Percentiles rank a stretch among this genome's conserved stretches.
phyloP scores from a whole-genome alignment of 257 asterid species.

The Verbena officinalis region DNA sequence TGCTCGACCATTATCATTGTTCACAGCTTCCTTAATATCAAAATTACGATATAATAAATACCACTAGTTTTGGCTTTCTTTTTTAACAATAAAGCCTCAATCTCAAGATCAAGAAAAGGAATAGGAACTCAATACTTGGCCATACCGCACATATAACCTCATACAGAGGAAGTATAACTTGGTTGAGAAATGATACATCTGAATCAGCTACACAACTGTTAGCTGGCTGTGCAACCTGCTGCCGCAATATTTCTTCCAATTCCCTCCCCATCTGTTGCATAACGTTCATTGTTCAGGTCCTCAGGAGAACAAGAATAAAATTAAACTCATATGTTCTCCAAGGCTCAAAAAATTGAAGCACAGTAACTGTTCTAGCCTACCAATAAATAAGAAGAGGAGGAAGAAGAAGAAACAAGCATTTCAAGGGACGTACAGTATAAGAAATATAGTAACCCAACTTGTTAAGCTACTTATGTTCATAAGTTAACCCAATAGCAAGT shows the following conservation, averaged over 20 bases:
- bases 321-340: no score
- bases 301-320: conserved; percentile 14
- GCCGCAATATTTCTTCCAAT: conserved; percentile 68
- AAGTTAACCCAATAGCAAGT: conserved; percentile 19
- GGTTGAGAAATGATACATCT: conserved; percentile 88
- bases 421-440: neutral
- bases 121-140: conserved; percentile 17
- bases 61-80: conserved; percentile 7
- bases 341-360: neutral
- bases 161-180: conserved; percentile 83
- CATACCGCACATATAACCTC: conserved; percentile 91
- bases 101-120: conserved; percentile 17
- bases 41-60: conserved; percentile 18
- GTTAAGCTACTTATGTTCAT: conserved; percentile 5
- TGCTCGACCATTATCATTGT: conserved; percentile 91
- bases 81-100: conserved; percentile 5
- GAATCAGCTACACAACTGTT: conserved; percentile 74
- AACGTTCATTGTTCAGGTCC: conserved; percentile 30
- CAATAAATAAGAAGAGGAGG: neutral
- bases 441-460: neutral
- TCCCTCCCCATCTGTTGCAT: conserved; percentile 91
- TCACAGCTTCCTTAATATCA: conserved; percentile 78
- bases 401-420: neutral
- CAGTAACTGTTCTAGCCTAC: neutral
- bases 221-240: conserved; percentile 83